A percentile compares a stretch with the other conserved stretches of the same genome.
phyloP scores from a whole-genome alignment of 1,139 yeast genomes.

The Suhomyces maxii region DNA sequence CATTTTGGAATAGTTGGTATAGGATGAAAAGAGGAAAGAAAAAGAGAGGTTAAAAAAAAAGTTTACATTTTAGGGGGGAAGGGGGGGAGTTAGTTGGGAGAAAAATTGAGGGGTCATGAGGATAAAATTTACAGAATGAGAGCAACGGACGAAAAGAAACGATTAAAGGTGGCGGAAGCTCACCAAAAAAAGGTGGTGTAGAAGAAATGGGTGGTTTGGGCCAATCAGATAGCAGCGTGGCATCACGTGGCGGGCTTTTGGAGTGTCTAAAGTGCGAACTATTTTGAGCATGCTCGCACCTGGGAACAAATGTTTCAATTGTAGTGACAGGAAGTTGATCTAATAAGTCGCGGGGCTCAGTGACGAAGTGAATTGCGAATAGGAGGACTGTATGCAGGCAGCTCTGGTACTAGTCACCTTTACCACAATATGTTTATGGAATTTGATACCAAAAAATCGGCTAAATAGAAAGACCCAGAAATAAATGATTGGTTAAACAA shows the following conservation, averaged over 20 bases:
- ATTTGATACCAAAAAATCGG: too few relatives aligned
- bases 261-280: too few relatives aligned
- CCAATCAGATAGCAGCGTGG: slow-evolving; percentile 8
- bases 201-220: not conserved
- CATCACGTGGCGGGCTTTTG: not conserved
- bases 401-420: too few relatives aligned
- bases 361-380: too few relatives aligned
- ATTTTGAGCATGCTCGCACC: too few relatives aligned
- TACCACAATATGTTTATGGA: too few relatives aligned
- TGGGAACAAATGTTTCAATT: too few relatives aligned
- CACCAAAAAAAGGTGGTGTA: slow-evolving; percentile 1
- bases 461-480: too few relatives aligned
- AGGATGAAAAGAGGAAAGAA: slow-evolving; percentile 6
- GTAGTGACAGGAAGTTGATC: too few relatives aligned
- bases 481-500: too few relatives aligned
- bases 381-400: too few relatives aligned
- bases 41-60: slow-evolving; percentile 9
- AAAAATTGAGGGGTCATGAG: slow-evolving; percentile 7
- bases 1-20: slow-evolving; percentile 25
- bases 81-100: not conserved
- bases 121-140: not conserved
- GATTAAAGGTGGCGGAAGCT: slow-evolving; percentile 1
- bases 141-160: slow-evolving; percentile 9
- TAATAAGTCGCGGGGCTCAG: too few relatives aligned
- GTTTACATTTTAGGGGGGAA: slow-evolving; percentile 9